Conservation (phyloP, 345 rosid species). For the Populus ilicifolia region DNA sequence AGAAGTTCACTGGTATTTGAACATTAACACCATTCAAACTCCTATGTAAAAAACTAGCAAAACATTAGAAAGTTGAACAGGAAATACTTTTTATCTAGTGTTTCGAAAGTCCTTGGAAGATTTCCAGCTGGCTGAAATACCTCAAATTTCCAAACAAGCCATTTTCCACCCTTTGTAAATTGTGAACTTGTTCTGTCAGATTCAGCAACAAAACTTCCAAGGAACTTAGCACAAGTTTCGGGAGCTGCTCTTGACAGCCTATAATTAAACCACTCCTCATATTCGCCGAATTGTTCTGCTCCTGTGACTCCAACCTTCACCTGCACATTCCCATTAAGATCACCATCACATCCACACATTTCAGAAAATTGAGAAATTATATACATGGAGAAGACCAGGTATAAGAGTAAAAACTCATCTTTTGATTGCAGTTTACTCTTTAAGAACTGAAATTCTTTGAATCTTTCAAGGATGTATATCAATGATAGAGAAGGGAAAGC, state of each 20-base stretch:
- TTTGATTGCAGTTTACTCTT: background rate
- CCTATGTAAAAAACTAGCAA: background rate
- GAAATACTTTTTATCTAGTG: background rate
- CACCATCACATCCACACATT: background rate
- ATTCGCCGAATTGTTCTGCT: slow-evolving; percentile 82
- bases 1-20: background rate
- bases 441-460: background rate
- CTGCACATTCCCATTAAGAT: slow-evolving; percentile 33
- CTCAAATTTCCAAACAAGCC: slow-evolving; percentile 99
- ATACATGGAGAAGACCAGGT: background rate
- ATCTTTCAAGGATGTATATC: background rate
- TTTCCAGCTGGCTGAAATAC: slow-evolving; percentile 26
- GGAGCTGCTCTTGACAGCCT: slow-evolving; percentile 95
- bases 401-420: background rate
- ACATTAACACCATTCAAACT: background rate
- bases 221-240: slow-evolving; percentile 88
- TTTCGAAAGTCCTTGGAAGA: slow-evolving; percentile 4
- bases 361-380: background rate
- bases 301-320: slow-evolving; percentile 79
- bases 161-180: slow-evolving; percentile 75
- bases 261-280: slow-evolving; percentile 98
- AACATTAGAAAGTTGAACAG: background rate
- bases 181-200: slow-evolving; percentile 53
- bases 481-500: background rate
- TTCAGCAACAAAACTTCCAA: slow-evolving; percentile 73